These are phyloP conservation scores for Aeschynomene evenia DNA, from an alignment of 306 rosid species.

Conservation along the genomic window DNA sequence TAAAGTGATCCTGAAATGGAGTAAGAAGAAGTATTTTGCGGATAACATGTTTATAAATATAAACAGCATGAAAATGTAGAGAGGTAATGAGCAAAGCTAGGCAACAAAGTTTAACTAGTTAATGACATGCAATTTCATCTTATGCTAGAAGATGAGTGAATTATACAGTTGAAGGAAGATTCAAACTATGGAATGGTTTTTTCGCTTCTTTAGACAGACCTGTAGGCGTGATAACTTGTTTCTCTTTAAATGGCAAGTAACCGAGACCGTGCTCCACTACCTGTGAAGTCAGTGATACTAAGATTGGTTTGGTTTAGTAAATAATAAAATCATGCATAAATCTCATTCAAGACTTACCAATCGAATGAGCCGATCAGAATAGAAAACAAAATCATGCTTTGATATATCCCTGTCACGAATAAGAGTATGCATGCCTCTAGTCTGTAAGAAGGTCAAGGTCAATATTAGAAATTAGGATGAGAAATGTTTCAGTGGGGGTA, in stretches of 20 bases:
- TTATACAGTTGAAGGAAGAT: background rate
- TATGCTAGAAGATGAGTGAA: slow-evolving; percentile 15
- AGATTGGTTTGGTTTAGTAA: slow-evolving; percentile 6
- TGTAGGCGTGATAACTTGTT: slow-evolving; percentile 84
- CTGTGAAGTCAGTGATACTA: slow-evolving; percentile 43
- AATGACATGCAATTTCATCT: background rate
- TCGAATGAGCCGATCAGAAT: slow-evolving; percentile 90
- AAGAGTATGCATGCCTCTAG: slow-evolving; percentile 93
- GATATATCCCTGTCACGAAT: slow-evolving; percentile 83
- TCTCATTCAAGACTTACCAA: slow-evolving; percentile 54
- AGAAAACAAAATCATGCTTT: slow-evolving; percentile 86
- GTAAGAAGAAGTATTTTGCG: background rate
- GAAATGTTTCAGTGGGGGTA: slow-evolving; percentile 12
- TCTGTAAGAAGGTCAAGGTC: slow-evolving; percentile 51
- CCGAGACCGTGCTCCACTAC: slow-evolving; percentile 98
- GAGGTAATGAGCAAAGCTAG: slow-evolving; percentile 11
- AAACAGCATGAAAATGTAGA: slow-evolving; percentile 1
- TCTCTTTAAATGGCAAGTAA: slow-evolving; percentile 91
- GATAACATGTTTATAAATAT: background rate
- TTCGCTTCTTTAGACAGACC: slow-evolving; percentile 44
- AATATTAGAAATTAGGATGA: slow-evolving; percentile 16
- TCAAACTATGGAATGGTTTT: background rate
- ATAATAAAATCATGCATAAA: slow-evolving; percentile 14
- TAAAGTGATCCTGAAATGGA: slow-evolving; percentile 68
- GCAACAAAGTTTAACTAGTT: background rate